Evolutionary conservation across 2,329 filamentous ascomycete genomes (phyloP).

Genomic region (Shiraia bambusicola): DNA sequence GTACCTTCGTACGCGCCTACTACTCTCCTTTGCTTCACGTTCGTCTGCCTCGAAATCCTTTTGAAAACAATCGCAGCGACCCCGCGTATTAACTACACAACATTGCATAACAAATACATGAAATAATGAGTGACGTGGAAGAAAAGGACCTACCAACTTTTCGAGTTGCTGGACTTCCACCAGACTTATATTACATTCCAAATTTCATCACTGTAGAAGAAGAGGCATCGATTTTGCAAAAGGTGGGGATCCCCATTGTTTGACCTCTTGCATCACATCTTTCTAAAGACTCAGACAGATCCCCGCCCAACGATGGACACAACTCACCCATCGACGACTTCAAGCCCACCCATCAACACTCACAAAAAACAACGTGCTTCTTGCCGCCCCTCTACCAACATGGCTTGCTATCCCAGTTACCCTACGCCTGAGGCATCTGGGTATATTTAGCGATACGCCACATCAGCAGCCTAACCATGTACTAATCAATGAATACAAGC

Average conservation of each 20-base stretch:
- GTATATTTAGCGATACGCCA: slow-evolving; percentile 64
- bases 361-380: slow-evolving; percentile 67
- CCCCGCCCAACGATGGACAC: slow-evolving; percentile 69
- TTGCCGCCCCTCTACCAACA: slow-evolving; percentile 70
- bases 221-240: slow-evolving; percentile 69
- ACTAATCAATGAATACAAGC: slow-evolving; percentile 86
- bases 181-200: slow-evolving; percentile 78
- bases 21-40: neutral
- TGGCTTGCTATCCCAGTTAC: slow-evolving; percentile 76
- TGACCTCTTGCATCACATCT: neutral
- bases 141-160: slow-evolving; percentile 15
- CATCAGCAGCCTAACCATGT: slow-evolving; percentile 85
- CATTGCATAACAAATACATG: too few species aligned
- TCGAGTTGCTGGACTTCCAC: slow-evolving; percentile 58
- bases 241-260: slow-evolving; percentile 51
- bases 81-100: too few species aligned
- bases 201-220: slow-evolving; percentile 79
- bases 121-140: neutral
- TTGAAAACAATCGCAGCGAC: too few species aligned
- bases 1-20: too few species aligned
- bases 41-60: neutral
- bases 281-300: slow-evolving; percentile 36
- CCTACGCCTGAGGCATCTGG: slow-evolving; percentile 52
- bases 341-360: slow-evolving; percentile 89
- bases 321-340: slow-evolving; percentile 82